These are phyloP conservation scores for Phytophthora pisi DNA, from an alignment of 352 stramenopile species.

Conservation along the genomic window DNA sequence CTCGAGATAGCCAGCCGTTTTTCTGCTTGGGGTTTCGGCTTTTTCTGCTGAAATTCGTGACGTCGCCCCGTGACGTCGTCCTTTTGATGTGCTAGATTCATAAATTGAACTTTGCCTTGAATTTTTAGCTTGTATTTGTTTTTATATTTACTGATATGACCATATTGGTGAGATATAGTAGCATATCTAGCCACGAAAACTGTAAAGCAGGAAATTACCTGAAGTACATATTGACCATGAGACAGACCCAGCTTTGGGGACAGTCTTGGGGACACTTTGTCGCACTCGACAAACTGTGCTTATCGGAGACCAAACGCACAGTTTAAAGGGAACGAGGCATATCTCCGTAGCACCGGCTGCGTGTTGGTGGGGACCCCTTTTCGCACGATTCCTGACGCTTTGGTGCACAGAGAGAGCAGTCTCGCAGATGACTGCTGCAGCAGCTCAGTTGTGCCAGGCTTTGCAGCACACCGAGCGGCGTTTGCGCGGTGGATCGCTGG, in stretches of 20 bases:
- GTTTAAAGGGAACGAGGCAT: constrained; percentile 28
- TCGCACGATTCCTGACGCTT: constrained; percentile 13
- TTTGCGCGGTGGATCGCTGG: not conserved
- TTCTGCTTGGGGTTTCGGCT: constrained; percentile 14
- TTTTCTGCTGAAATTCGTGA: not conserved
- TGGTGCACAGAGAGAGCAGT: not conserved
- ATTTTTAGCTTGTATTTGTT: too few relatives aligned
- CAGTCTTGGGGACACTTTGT: constrained; percentile 33
- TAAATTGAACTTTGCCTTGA: not conserved
- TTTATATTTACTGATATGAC: too few relatives aligned
- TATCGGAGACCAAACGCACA: constrained; percentile 21
- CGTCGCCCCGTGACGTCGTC: constrained; percentile 7
- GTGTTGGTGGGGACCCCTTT: constrained; percentile 20
- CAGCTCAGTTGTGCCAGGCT: not conserved
- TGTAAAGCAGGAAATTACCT: not conserved
- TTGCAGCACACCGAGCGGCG: not conserved
- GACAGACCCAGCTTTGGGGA: constrained; percentile 14
- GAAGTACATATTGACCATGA: not conserved
- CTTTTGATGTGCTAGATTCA: constrained; percentile 8
- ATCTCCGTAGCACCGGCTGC: constrained; percentile 14
- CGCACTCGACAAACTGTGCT: constrained; percentile 16
- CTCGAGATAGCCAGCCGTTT: constrained; percentile 29
- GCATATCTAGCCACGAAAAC: too few relatives aligned
- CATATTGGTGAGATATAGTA: too few relatives aligned
- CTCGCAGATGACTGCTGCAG: not conserved